Percentiles rank a stretch among this genome's conserved stretches.
phyloP scores from a whole-genome alignment of 1,139 yeast genomes.

The Zygotorulaspora mrakii region DNA sequence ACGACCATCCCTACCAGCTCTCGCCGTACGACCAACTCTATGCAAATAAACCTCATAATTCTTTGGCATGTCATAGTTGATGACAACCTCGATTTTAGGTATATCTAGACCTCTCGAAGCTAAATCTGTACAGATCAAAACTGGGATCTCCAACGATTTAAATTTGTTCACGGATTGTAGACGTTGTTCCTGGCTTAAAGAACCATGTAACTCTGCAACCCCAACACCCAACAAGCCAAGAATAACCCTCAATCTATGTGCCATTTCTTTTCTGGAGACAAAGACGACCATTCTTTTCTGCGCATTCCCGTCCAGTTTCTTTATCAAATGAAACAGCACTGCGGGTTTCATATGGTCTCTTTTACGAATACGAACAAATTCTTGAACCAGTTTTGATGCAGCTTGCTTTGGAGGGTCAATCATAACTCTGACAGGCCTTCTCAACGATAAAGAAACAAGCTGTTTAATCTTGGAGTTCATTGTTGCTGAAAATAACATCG shows the following conservation, averaged over 20 bases:
- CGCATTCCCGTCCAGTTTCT: constrained; percentile 57
- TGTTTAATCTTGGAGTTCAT: constrained; percentile 93
- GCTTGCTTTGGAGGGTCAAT: constrained; percentile 95
- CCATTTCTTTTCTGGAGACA: constrained; percentile 84
- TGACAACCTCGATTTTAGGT: constrained; percentile 90
- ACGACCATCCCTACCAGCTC: constrained; percentile 96
- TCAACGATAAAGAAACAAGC: constrained; percentile 78
- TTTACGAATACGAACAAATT: constrained; percentile 89
- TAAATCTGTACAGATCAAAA: constrained; percentile 90
- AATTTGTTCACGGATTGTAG: constrained; percentile 76
- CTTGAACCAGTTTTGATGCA: constrained; percentile 81
- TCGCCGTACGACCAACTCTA: constrained; percentile 98
- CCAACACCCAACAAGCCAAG: constrained; percentile 81
- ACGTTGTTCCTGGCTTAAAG: constrained; percentile 94
- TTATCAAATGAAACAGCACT: constrained; percentile 64
- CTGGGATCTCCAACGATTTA: constrained; percentile 76
- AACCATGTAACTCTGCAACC: constrained; percentile 92
- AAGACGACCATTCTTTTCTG: constrained; percentile 79
- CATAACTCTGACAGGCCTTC: constrained; percentile 90
- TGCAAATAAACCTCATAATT: constrained; percentile 86
- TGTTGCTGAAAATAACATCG: constrained; percentile 91
- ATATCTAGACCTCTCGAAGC: constrained; percentile 99
- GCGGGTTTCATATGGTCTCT: constrained; percentile 84
- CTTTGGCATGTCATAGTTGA: constrained; percentile 95
- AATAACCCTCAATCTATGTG: constrained; percentile 81